Evolutionary conservation across 345 rosid species (phyloP), one percentile per base, ranked within the genome.

Genomic region (Syzygium jambos): DNA sequence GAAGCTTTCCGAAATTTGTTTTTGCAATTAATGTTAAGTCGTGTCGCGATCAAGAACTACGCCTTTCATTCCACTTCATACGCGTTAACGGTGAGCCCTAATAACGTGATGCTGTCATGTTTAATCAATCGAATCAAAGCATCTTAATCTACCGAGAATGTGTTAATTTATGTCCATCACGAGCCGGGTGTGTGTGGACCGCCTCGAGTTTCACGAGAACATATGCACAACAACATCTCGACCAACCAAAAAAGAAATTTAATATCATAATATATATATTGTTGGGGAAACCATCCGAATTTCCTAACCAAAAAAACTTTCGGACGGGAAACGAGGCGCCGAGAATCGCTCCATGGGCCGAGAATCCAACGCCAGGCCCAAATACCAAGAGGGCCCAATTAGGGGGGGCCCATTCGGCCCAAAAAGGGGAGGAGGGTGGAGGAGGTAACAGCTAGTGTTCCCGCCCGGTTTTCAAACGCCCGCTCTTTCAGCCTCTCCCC

Each of bases 391-490:
- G 13, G 13, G 49, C 49, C 82, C 82, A 38, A 73, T 19, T 43
- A 43, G 46, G 7, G 5, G 5, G 11, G 80, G 82, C 27, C 82
- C 82, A 73, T 73, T 73, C 10, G 22, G 7, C 49, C 82, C 49
- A 4, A 55, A 8, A 55, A 55, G 15, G 12, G 25, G 82, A 57
- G 3, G 5, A 10, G 12, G 6, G 12, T 4, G 80, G 25, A 57
- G 65, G 65, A 11, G 1, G 22, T 22, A 73, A 38, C 82, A 73
- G 82, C 82, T 38, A 73, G 82, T 38, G 82, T 73, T 73, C 82
- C 82, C 82, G 82, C 82, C 82, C 82, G 82, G 25, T 73, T 73
- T 55, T 38, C 41, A 84, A 84, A 84, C 59, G 86, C 90, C 86
- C 86, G 83, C 65, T 61, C 52, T 82, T 51, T 34, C 84, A 85